phyloP scores from a whole-genome alignment of 345 rosid genomes.

The Pistacia vera region DNA sequence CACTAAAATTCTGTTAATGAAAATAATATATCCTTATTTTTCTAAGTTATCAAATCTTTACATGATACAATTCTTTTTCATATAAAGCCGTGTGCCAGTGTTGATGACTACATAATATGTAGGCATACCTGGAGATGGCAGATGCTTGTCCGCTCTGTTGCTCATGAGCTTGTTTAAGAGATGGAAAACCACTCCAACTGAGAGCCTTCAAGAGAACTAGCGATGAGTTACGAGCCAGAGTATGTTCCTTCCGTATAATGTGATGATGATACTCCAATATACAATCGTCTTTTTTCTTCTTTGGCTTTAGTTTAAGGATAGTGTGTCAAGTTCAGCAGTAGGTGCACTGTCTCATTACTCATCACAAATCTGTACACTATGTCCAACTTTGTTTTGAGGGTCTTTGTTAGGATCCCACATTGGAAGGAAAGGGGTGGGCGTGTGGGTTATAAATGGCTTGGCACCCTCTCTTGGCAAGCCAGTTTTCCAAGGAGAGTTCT shows the following conservation, averaged over 20 bases:
- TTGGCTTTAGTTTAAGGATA: neutral
- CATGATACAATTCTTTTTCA: neutral
- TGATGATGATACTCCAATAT: neutral
- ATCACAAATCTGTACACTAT: neutral
- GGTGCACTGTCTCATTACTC: neutral
- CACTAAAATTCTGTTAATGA: neutral
- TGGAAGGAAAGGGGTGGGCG: too few species aligned
- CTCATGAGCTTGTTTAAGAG: conserved; percentile 71
- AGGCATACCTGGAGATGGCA: conserved; percentile 98
- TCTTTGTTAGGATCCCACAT: too few species aligned
- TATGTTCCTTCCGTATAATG: conserved; percentile 22
- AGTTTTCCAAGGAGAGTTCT: too few species aligned
- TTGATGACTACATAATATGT: conserved; percentile 26
- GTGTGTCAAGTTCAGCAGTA: neutral
- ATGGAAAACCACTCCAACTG: conserved; percentile 72
- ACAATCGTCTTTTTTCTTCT: neutral
- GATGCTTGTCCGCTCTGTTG: conserved; percentile 94
- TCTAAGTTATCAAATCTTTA: neutral
- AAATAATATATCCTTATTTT: neutral
- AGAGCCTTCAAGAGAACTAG: conserved; percentile 70
- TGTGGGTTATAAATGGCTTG: too few species aligned
- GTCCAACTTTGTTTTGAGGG: neutral
- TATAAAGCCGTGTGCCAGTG: neutral
- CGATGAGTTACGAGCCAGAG: conserved; percentile 81
- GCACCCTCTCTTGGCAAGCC: too few species aligned